Percentiles rank a stretch among this genome's conserved stretches.
These are phyloP conservation scores for Lactifluus rugatus DNA, from an alignment of 768 basidiomycete genomes.

Conservation along the genomic window DNA sequence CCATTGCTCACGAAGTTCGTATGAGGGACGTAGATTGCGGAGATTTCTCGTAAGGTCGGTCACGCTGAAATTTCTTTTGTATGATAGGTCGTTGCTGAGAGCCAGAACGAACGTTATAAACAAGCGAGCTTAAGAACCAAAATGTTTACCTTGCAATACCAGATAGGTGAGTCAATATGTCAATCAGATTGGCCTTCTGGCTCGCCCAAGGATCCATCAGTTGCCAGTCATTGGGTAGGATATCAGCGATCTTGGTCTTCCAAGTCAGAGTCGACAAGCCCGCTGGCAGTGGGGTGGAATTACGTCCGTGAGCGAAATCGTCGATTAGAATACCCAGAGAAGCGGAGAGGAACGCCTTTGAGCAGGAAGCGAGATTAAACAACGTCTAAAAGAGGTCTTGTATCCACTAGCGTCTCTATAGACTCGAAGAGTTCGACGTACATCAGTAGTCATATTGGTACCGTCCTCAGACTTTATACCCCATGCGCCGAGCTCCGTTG, in stretches of 20 bases:
- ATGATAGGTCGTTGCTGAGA: slow-evolving; percentile 8
- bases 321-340: slow-evolving; percentile 35
- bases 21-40: slow-evolving; percentile 27
- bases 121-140: not conserved
- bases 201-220: slow-evolving; percentile 35
- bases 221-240: slow-evolving; percentile 32
- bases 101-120: not conserved
- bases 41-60: slow-evolving; percentile 19
- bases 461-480: slow-evolving; percentile 11
- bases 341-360: slow-evolving; percentile 33
- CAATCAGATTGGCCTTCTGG: slow-evolving; percentile 29
- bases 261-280: slow-evolving; percentile 27
- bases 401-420: not conserved
- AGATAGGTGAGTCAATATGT: slow-evolving; percentile 33
- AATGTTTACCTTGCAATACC: slow-evolving; percentile 30
- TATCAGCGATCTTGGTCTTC: slow-evolving; percentile 29
- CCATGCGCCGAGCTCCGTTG: slow-evolving; percentile 9
- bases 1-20: slow-evolving; percentile 32
- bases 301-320: slow-evolving; percentile 30
- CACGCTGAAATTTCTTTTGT: not conserved
- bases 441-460: slow-evolving; percentile 13
- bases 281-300: slow-evolving; percentile 28
- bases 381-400: slow-evolving; percentile 26
- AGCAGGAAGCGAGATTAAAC: slow-evolving; percentile 30
- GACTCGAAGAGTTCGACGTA: not conserved